Evolutionary conservation across 2,329 filamentous ascomycete genomes (phyloP).

Genomic region (Gyromitra esculenta): DNA sequence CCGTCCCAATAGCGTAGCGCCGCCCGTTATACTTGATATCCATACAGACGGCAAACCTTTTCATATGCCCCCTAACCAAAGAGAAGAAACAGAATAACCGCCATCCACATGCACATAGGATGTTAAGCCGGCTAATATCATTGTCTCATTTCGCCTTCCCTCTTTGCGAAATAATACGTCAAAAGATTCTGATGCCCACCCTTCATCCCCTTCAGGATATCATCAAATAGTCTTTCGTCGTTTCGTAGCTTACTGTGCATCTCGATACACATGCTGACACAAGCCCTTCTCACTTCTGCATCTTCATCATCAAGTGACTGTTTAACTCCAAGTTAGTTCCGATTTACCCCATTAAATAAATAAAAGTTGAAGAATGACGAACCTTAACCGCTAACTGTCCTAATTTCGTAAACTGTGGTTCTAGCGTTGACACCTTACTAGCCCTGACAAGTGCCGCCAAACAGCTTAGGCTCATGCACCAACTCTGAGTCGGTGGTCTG

Average conservation of each 20-base stretch:
- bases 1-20: constrained; percentile 25
- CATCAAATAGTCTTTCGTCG: constrained; percentile 57
- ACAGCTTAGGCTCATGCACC: constrained; percentile 55
- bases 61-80: constrained; percentile 35
- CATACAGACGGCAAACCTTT: constrained; percentile 41
- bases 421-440: constrained; percentile 51
- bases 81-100: constrained; percentile 41
- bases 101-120: constrained; percentile 14
- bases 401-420: constrained; percentile 51
- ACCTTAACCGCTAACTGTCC: constrained; percentile 56
- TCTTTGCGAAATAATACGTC: constrained; percentile 58
- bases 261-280: constrained; percentile 56
- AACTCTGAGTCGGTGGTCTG: constrained; percentile 50
- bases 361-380: constrained; percentile 24
- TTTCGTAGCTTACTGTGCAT: constrained; percentile 57
- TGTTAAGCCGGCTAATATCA: constrained; percentile 34
- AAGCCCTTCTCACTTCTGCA: constrained; percentile 56
- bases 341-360: neutral
- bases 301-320: constrained; percentile 57
- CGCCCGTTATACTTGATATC: constrained; percentile 41
- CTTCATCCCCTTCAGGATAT: constrained; percentile 56
- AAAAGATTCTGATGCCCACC: constrained; percentile 56
- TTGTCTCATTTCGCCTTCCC: constrained; percentile 53
- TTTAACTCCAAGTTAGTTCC: constrained; percentile 18
- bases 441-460: constrained; percentile 54